Evolutionary conservation across 352 stramenopile genomes (phyloP).

Genomic region (Globisporangium polare): DNA sequence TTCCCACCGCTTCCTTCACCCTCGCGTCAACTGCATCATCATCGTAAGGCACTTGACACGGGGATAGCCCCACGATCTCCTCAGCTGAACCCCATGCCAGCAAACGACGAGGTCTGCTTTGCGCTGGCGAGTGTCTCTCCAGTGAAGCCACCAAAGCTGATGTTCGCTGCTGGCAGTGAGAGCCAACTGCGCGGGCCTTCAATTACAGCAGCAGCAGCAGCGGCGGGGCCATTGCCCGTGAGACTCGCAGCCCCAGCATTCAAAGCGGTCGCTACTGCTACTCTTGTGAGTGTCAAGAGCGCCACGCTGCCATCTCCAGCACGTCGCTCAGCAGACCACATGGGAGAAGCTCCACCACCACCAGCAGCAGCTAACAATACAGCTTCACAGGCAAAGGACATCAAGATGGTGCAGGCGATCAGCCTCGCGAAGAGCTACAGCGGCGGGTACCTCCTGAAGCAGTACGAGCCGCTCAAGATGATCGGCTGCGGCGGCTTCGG

Average conservation of each 20-base stretch:
- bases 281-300: neutral
- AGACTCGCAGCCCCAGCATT: neutral
- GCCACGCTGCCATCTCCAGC: constrained; percentile 1
- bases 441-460: constrained; percentile 62
- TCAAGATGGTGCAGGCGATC: constrained; percentile 61
- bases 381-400: constrained; percentile 26
- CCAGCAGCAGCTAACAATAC: neutral
- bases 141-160: constrained; percentile 2
- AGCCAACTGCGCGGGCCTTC: constrained; percentile 9
- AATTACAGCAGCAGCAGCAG: neutral
- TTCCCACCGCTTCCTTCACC: constrained; percentile 13
- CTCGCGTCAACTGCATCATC: neutral
- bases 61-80: constrained; percentile 2
- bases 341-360: neutral
- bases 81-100: neutral
- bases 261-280: neutral
- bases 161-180: neutral
- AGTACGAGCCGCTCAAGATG: constrained; percentile 78
- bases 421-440: constrained; percentile 82
- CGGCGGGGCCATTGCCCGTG: neutral
- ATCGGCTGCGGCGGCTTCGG: constrained; percentile 85
- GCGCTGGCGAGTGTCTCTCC: constrained; percentile 4
- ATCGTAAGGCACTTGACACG: neutral
- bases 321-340: neutral
- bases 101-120: constrained; percentile 14